phyloP scores from a whole-genome alignment of 2,329 filamentous ascomycete genomes.

The Gaeumannomyces sp. region DNA sequence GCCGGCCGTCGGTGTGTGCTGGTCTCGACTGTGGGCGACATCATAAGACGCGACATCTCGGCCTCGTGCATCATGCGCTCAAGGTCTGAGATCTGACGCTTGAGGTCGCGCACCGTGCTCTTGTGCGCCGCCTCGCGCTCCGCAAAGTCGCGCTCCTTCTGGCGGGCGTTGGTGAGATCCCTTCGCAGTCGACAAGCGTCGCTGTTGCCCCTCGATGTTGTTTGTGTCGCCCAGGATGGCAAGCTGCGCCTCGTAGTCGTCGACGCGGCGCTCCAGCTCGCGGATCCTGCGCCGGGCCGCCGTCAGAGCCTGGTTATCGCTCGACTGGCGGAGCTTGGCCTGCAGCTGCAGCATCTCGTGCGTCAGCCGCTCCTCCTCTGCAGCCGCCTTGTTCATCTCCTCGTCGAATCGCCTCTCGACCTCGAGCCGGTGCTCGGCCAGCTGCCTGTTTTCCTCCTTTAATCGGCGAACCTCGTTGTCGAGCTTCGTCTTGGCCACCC shows the following conservation, averaged over 20 bases:
- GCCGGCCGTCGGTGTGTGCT: constrained; percentile 38
- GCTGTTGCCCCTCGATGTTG: constrained; percentile 35
- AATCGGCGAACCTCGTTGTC: constrained; percentile 61
- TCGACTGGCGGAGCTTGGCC: constrained; percentile 36
- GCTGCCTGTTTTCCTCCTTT: constrained; percentile 54
- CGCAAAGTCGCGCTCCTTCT: constrained; percentile 58
- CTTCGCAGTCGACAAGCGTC: constrained; percentile 58
- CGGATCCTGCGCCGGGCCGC: constrained; percentile 57
- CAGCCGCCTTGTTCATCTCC: constrained; percentile 59
- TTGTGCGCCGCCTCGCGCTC: constrained; percentile 61
- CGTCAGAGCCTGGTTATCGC: constrained; percentile 46
- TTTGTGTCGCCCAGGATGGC: constrained; percentile 23
- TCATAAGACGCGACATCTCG: constrained; percentile 44
- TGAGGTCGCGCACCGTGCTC: constrained; percentile 55
- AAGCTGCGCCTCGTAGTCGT: constrained; percentile 44
- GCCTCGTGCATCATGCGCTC: constrained; percentile 63
- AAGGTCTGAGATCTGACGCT: constrained; percentile 58
- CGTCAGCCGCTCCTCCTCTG: constrained; percentile 58
- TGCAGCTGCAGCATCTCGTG: constrained; percentile 49
- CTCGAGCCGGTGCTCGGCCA: constrained; percentile 49
- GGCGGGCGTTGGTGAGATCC: constrained; percentile 57
- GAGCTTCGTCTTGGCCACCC: constrained; percentile 60
- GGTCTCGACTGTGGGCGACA: constrained; percentile 36
- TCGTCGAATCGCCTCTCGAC: constrained; percentile 59
- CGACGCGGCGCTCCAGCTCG: constrained; percentile 57